Evolutionary conservation across 306 rosid species (phyloP), one percentile per base, ranked within the genome.

Genomic region (Begonia peltatifolia): DNA sequence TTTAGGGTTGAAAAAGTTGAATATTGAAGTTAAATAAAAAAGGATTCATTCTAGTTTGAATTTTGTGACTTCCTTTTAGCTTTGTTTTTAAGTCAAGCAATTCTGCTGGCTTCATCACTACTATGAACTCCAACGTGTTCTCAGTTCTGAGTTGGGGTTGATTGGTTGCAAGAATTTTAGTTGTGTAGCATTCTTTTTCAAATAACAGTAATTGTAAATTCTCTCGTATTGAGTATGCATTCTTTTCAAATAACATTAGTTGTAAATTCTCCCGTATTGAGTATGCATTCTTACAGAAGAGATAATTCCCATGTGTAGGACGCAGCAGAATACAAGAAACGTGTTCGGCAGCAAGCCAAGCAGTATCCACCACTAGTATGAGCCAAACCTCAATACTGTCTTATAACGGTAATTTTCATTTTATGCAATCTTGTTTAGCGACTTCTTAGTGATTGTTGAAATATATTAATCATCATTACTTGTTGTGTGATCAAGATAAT

Each of bases 291-390:
- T 42, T 9, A 12, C 11, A 42, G n/a, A n/a, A 1, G 12, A 42
- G 12, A 42, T 9, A 2, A 9, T 42, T 42, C 49, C 13, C 52
- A 64, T 48, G 8, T 68, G 74, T 83, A 89, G 97, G 97, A 89
- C 67, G 73, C 76, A 2, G 53, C 58, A 1, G 94, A 89, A 78
- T 89, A 89, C 52, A 89, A 78, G 76, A 80, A 66, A 77, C 74
- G 95, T 61, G 94, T 89, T 48, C 75, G 89, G 55, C 93, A 68
- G 71, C 95, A 89, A 79, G 79, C 97, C 36, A 89, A 80, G 80
- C 94, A 80, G 63, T 89, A 80, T 66, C 94, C 95, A 38, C 68
- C 95, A 57, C 62, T 89, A 54, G 75, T 89, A 69, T 89, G 67
- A 73, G 71, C 64, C 58, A 57, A 63, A 18, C 60, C 55, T 50